A percentile compares a stretch with the other conserved stretches of the same genome.
phyloP scores from a whole-genome alignment of 768 basidiomycete species.

The Ephemerocybe angulata region DNA sequence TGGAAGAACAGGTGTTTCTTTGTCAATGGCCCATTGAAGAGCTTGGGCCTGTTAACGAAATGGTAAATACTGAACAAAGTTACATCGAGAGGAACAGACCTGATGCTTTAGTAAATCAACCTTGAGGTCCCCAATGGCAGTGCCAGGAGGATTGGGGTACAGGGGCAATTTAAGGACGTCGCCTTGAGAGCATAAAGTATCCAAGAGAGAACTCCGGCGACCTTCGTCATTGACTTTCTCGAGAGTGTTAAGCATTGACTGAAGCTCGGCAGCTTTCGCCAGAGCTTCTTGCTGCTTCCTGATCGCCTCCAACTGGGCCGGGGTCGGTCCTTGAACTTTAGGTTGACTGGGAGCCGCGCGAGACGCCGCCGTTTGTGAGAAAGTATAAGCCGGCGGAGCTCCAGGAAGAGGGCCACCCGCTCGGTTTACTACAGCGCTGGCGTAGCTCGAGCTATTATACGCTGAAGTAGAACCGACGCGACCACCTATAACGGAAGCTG shows the following conservation, averaged over 20 bases:
- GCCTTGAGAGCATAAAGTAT: conserved; percentile 60
- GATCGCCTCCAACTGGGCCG: conserved; percentile 39
- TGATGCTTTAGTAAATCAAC: conserved; percentile 83
- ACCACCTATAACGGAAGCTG: neutral
- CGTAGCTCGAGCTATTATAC: neutral
- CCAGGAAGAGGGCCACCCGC: neutral
- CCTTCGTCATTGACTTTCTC: conserved; percentile 79
- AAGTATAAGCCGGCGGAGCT: neutral
- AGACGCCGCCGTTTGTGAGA: neutral
- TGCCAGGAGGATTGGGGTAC: conserved; percentile 70
- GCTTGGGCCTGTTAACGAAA: conserved; percentile 61
- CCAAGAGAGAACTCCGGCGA: conserved; percentile 65
- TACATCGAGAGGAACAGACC: conserved; percentile 32
- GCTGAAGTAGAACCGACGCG: neutral
- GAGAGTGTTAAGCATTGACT: conserved; percentile 56
- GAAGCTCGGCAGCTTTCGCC: conserved; percentile 64
- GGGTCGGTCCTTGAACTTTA: conserved; percentile 21
- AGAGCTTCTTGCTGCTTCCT: conserved; percentile 49
- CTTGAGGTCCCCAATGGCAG: conserved; percentile 57
- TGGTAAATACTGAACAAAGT: neutral
- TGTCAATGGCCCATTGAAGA: conserved; percentile 79
- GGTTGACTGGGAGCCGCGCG: neutral
- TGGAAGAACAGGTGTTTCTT: conserved; percentile 76
- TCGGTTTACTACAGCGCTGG: neutral
- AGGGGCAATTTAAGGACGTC: conserved; percentile 72